Base-by-base conservation (phyloP, 2,329 filamentous ascomycete genomes). In the Talaromyces sp. region DNA sequence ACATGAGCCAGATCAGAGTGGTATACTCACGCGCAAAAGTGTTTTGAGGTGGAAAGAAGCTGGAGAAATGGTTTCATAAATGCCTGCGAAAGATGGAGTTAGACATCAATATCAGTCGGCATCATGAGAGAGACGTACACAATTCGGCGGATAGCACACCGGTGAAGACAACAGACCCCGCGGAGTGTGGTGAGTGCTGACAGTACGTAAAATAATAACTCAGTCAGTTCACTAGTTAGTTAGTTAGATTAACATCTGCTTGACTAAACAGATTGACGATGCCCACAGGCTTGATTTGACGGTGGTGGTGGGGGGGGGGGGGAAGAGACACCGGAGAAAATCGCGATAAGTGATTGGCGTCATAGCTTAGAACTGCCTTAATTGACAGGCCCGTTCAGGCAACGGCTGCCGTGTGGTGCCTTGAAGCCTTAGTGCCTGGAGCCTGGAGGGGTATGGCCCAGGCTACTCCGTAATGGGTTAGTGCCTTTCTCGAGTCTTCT, bases 41-140 rank as follows among this genome's bases (percentile, higher is more conserved):
- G 42, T 46, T 31, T 44, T 18, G 59, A 21, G 42, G 58, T 21
- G 31, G 56, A 44, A 23, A 33, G 52, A n/a, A 54, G 56, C n/a
- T 40, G 56, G 14, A 42, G 18, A 16, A 60, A 37, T 37, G 48
- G n/a, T 37, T 25, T 56, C 61, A 63, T 63, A 37, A 59, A 54
- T 23, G 56, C 31, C 28, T 31, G 61, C 4, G 31, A 11, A 33
- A 35, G 11, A 52, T 33, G 2, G 14, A 8, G 16, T 21, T 12
- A 21, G 50, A 37, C 8, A 35, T 23, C 21, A 14, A 16, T 4
- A 35, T 14, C 11, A 37, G 50, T 39, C n/a, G 18, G 9, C 33
- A 46, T 21, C 40, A 18, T 8, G 57, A 33, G 7, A 9, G 33
- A 50, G 28, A 59, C 48, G n/a, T 48, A 39, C 44, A 50, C 25